These are phyloP conservation scores for Psilocybe mexicana DNA, from an alignment of 1,284 basidiomycete genomes.

Conservation along the genomic window DNA sequence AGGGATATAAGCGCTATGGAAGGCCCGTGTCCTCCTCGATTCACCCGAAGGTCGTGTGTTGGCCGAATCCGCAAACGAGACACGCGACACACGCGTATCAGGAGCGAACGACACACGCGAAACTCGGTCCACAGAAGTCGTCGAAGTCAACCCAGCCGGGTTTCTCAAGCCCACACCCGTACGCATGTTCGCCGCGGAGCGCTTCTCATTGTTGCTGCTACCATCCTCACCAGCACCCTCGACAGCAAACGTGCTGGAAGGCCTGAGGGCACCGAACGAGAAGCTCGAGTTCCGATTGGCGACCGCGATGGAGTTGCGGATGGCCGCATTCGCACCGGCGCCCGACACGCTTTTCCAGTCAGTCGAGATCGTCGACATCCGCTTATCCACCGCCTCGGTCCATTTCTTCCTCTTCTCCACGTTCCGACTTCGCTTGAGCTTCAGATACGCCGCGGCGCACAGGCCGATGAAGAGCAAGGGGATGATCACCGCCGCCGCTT, in stretches of 20 bases:
- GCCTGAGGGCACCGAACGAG: constrained; percentile 58
- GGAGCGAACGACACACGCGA: constrained; percentile 48
- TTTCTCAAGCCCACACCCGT: constrained; percentile 46
- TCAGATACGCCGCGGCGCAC: constrained; percentile 53
- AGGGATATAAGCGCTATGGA: constrained; percentile 55
- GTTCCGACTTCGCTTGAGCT: constrained; percentile 56
- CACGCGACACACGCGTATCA: constrained; percentile 48
- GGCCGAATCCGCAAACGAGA: constrained; percentile 67
- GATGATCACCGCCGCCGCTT: constrained; percentile 79
- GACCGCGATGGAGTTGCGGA: constrained; percentile 68
- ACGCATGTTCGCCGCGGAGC: constrained; percentile 41
- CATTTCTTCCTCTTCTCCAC: constrained; percentile 66
- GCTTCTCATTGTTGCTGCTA: constrained; percentile 21
- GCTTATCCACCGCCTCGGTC: constrained; percentile 72
- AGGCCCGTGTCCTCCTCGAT: constrained; percentile 56
- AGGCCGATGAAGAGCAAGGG: constrained; percentile 62
- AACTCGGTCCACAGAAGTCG: constrained; percentile 35
- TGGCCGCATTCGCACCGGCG: constrained; percentile 71
- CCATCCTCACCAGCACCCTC: constrained; percentile 39
- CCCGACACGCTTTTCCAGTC: constrained; percentile 78
- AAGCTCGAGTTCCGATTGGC: constrained; percentile 50
- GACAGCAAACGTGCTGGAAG: constrained; percentile 45
- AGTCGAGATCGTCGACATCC: constrained; percentile 77
- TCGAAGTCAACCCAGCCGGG: constrained; percentile 27
- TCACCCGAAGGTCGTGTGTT: constrained; percentile 54